These are phyloP conservation scores for Lasiosphaeriaceae sp. DNA, from an alignment of 495 filamentous ascomycete genomes.

Conservation along the genomic window DNA sequence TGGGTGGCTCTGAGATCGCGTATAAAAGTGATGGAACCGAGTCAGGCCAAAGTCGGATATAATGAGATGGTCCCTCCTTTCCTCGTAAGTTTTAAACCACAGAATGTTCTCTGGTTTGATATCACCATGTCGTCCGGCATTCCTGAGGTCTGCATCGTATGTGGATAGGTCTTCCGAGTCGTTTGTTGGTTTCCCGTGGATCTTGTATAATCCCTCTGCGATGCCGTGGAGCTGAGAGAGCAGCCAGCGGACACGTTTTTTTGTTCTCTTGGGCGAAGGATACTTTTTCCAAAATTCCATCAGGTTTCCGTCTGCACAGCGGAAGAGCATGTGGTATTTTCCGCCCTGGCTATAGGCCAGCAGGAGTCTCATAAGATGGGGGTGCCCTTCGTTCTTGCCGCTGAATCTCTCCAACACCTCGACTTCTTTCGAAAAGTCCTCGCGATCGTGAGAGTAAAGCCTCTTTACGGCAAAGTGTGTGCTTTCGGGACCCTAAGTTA, in stretches of 20 bases:
- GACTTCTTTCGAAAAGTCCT: conserved; percentile 15
- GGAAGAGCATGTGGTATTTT: conserved; percentile 24
- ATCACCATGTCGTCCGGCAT: conserved; percentile 20
- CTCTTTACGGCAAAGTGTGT: conserved; percentile 14
- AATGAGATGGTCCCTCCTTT: conserved; percentile 4
- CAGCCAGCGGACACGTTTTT: neutral
- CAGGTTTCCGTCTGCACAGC: conserved; percentile 21
- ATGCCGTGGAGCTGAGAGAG: neutral
- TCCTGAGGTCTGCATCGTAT: neutral
- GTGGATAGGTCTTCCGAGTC: neutral
- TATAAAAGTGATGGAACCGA: neutral
- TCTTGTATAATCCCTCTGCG: neutral
- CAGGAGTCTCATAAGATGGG: conserved; percentile 23
- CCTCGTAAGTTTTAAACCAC: conserved; percentile 2
- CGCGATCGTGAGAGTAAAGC: neutral
- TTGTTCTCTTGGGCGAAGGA: neutral
- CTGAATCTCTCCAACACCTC: conserved; percentile 24
- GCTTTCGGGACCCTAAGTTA: too few relatives aligned
- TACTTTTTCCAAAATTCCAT: conserved; percentile 14
- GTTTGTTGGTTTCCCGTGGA: neutral
- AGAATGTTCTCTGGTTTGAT: conserved; percentile 28
- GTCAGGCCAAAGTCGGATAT: conserved; percentile 22
- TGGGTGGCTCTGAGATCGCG: neutral
- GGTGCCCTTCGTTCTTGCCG: conserved; percentile 11
- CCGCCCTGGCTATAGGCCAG: conserved; percentile 16